Evolutionary conservation across 2,329 filamentous ascomycete genomes (phyloP), one percentile per base, ranked within the genome.

Genomic region (Phyllosticta citribraziliensis): DNA sequence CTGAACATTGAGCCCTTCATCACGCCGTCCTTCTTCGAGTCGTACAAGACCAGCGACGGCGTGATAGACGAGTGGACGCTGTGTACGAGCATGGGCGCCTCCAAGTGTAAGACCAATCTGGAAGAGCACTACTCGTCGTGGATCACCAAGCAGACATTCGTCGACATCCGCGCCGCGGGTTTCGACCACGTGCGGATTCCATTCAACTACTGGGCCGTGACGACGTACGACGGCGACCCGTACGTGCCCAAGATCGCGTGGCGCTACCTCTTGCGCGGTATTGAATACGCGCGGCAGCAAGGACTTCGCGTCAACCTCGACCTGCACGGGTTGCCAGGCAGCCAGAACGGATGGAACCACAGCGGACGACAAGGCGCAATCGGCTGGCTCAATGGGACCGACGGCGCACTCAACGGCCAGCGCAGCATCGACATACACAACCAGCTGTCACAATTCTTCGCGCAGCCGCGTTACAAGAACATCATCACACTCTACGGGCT

Each of bases 321-420:
- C 72, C 77, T 97, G 4, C 94, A 99, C 75, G 91, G 83, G n/a
- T 79, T 94, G 0, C 93, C 93, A 0, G 94, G 94, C 0, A 93
- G 88, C 63, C 94, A 97, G 70, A 99, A 99, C 69, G 94, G 94
- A 1, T 97, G 93, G 93, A 97, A 97, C 68, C 94, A 99, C 74
- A 95, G 89, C 67, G 94, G 94, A 0, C 84, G 86, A 10, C 87
- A 88, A 71, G 93, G 94, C 1, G 64, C 75, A 1, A 93, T 97
- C 65, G 82, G 84, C 25, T 99, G 94, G 94, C 77, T 97, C 50
- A 94, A 94, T 68, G 94, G 94, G n/a, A 88, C 89, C 0, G 80
- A 96, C 69, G 93, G 94, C 11, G 79, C 82, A 1, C 73, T 85
- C 14, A 96, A 97, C 72, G 87, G 82, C 0, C 82, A 96, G 68